Percentiles rank a stretch among this genome's conserved stretches.
These are phyloP conservation scores for Citrus mangshanensis DNA, from an alignment of 345 rosid species.

Conservation along the genomic window DNA sequence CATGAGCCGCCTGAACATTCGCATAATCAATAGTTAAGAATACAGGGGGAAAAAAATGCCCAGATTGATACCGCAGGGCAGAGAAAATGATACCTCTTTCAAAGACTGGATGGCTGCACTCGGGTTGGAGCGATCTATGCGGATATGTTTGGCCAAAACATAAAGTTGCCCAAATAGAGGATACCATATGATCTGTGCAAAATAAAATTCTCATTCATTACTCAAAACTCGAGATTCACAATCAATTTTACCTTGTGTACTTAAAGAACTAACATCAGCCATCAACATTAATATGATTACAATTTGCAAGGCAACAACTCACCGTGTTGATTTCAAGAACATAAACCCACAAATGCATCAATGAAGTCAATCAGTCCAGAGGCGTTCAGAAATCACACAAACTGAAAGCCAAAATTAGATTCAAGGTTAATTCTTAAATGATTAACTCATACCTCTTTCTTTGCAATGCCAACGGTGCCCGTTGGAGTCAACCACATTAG, in stretches of 20 bases:
- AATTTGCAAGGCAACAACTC: neutral
- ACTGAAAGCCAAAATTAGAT: neutral
- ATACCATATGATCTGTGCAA: slow-evolving; percentile 48
- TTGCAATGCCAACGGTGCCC: slow-evolving; percentile 54
- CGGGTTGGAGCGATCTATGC: slow-evolving; percentile 55
- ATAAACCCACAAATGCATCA: neutral
- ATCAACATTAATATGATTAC: neutral
- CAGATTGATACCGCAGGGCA: neutral
- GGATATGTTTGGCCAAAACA: slow-evolving; percentile 45
- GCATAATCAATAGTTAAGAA: neutral
- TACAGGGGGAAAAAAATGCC: too few species aligned
- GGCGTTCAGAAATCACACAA: neutral
- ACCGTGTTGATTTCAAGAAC: neutral
- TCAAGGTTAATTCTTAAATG: neutral
- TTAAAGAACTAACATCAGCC: neutral
- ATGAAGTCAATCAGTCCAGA: neutral
- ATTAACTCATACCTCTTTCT: slow-evolving; percentile 41
- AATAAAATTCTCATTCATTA: neutral
- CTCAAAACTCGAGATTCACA: neutral
- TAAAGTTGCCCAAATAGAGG: slow-evolving; percentile 59
- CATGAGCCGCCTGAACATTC: slow-evolving; percentile 29
- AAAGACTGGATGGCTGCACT: slow-evolving; percentile 42
- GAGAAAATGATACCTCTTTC: slow-evolving; percentile 35
- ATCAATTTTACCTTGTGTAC: neutral
- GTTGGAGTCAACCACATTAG: slow-evolving; percentile 57